Evolutionary conservation across 495 filamentous ascomycete species (phyloP).

Genomic region (Neurospora terricola): DNA sequence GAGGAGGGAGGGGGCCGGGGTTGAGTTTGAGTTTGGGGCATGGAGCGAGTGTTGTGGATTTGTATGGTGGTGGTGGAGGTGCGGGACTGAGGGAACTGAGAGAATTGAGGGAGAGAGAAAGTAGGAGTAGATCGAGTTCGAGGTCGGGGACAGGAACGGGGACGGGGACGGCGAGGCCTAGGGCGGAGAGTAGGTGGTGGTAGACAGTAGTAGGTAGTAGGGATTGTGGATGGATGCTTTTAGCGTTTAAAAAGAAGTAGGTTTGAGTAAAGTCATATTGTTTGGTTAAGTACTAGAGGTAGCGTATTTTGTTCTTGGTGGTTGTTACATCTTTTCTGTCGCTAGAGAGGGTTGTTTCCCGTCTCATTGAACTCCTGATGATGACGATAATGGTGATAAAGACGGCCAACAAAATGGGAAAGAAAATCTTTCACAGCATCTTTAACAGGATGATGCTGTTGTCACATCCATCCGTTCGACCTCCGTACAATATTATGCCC

Average conservation of each 20-base stretch:
- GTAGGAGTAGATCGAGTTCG: neutral
- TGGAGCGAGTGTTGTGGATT: neutral
- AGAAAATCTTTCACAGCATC: neutral
- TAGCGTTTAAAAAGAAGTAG: neutral
- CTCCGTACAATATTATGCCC: neutral
- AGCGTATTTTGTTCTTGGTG: neutral
- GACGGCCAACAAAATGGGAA: neutral
- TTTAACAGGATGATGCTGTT: no score
- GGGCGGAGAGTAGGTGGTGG: neutral
- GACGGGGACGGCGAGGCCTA: neutral
- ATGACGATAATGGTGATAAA: neutral
- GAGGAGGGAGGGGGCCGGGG: neutral
- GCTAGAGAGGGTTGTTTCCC: neutral
- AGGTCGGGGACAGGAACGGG: neutral
- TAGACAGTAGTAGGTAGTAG: neutral
- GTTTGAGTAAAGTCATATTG: neutral
- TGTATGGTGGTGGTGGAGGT: neutral
- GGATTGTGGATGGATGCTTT: neutral
- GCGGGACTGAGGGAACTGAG: neutral
- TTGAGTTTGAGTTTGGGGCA: neutral
- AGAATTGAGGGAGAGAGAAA: neutral
- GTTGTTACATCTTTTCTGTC: neutral
- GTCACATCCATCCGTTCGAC: neutral
- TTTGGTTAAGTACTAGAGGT: neutral
- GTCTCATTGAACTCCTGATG: neutral